Evolutionary conservation across 768 basidiomycete species (phyloP).

Genomic region (Pisolithus marmoratus): DNA sequence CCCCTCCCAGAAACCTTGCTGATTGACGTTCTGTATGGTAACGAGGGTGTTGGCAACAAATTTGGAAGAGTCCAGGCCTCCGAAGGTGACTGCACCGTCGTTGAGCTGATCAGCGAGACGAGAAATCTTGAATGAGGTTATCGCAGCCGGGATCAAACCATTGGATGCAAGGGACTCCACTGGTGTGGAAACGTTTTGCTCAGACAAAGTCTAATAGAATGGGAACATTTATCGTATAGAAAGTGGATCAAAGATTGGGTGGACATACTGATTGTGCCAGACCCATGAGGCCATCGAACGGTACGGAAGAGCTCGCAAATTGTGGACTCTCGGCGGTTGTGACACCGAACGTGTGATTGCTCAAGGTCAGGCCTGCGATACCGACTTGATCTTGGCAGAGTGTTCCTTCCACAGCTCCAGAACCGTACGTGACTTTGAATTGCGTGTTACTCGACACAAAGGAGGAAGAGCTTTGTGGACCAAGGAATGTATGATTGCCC

Average conservation of each 20-base stretch:
- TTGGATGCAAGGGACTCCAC: constrained; percentile 60
- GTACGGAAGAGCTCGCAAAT: constrained; percentile 44
- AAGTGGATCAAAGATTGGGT: not conserved
- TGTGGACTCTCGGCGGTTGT: constrained; percentile 53
- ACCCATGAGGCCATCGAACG: constrained; percentile 76
- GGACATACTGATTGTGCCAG: constrained; percentile 60
- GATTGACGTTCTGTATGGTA: constrained; percentile 58
- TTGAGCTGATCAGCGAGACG: constrained; percentile 58
- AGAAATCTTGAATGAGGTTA: constrained; percentile 77
- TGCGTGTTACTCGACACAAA: constrained; percentile 47
- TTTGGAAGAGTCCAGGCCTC: constrained; percentile 65
- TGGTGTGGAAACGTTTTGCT: constrained; percentile 61
- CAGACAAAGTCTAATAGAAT: constrained; percentile 46
- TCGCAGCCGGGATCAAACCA: constrained; percentile 54
- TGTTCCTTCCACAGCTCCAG: constrained; percentile 60
- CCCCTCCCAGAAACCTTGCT: constrained; percentile 77
- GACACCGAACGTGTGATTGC: constrained; percentile 63
- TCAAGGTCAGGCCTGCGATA: constrained; percentile 57
- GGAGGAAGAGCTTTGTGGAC: constrained; percentile 51
- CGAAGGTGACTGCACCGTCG: constrained; percentile 81
- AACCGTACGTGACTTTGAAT: constrained; percentile 65
- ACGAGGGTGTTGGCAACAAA: constrained; percentile 56
- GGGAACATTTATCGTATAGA: not conserved
- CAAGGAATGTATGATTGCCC: constrained; percentile 67
- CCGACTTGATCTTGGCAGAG: constrained; percentile 58